Percentiles rank a stretch among this genome's conserved stretches.
phyloP scores from a whole-genome alignment of 495 filamentous ascomycete genomes.

The Penicillium steckii region DNA sequence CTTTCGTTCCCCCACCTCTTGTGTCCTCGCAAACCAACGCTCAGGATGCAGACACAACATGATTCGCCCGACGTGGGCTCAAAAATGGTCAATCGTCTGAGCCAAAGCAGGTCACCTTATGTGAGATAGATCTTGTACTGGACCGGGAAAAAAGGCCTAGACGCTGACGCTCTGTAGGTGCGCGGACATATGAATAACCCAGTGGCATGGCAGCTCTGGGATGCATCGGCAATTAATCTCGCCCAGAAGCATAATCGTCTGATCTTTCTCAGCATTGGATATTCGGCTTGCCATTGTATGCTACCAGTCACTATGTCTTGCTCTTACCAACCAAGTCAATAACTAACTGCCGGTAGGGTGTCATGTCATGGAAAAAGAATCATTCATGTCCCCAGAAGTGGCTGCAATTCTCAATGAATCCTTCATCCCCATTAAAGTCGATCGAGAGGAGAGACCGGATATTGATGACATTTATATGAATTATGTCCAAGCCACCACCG shows the following conservation, averaged over 20 bases:
- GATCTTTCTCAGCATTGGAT: conserved; percentile 93
- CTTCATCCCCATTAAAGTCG: conserved; percentile 91
- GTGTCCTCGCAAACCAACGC: conserved; percentile 3
- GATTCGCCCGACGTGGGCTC: conserved; percentile 20
- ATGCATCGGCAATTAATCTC: conserved; percentile 68
- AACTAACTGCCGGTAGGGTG: conserved; percentile 58
- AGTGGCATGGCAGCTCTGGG: conserved; percentile 93
- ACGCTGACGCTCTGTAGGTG: conserved; percentile 49
- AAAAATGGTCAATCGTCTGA: conserved; percentile 66
- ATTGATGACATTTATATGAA: conserved; percentile 98
- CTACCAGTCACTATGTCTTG: background rate
- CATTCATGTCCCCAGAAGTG: conserved; percentile 79
- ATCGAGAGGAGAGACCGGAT: conserved; percentile 93
- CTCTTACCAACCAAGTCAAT: background rate
- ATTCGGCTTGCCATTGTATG: conserved; percentile 92
- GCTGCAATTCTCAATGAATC: conserved; percentile 79
- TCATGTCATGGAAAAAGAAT: conserved; percentile 92
- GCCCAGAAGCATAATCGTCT: conserved; percentile 79
- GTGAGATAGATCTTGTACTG: conserved; percentile 37
- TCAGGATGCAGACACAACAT: conserved; percentile 31
- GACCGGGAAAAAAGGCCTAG: background rate
- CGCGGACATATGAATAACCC: conserved; percentile 78
- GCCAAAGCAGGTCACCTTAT: conserved; percentile 78
- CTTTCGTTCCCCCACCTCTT: background rate
- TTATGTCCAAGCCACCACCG: conserved; percentile 91